Evolutionary conservation across 257 asterid species (phyloP), one percentile per base, ranked within the genome.

Genomic region (Rubia yunnanensis): DNA sequence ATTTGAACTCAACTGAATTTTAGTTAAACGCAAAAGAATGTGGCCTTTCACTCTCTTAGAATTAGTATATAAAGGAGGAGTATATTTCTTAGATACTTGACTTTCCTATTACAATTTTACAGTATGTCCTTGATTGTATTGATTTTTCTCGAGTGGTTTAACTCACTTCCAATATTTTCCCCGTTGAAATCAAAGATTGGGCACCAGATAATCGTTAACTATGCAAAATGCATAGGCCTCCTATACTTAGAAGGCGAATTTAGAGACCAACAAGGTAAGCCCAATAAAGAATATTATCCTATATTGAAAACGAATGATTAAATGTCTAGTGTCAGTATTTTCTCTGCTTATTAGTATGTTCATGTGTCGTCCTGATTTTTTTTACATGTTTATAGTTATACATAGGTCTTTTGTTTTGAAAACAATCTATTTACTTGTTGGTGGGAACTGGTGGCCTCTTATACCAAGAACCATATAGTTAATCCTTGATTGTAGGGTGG

Each of bases 211-310:
- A 86, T 92, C 61, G 80, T 83, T 68, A 70, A 91, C 80, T 92
- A 89, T 75, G 89, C 98, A 57, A 74, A 84, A 75, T 92, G 98
- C 80, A 89, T 84, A 94, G 97, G 97, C 62, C 70, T 89, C 98
- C 98, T 17, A 74, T 92, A 68, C 89, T 92, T 73, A 86, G 97
- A 69, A 92, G 97, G 77, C 86, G 97, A 62, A 92, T 92, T 76
- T 87, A 71, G 73, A 97, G 98, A 81, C 79, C 97, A 59, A 84
- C 94, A 68, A 92, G 97, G 98, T 79, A 85, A 72, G 84, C 60
- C 63, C 11, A 14, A 44, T 17, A 20, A 2, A 0, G 14, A n/a
- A 2, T 50, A 18, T 20, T 50, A 7, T 20, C n/a, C 27, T 50
- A 15, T 20, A 18, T 50, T 50, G 24, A 5, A 18, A 18, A n/a